Evolutionary conservation across 164 flowering plant genomes (phyloP).

Genomic region (Macadamia tetraphylla): DNA sequence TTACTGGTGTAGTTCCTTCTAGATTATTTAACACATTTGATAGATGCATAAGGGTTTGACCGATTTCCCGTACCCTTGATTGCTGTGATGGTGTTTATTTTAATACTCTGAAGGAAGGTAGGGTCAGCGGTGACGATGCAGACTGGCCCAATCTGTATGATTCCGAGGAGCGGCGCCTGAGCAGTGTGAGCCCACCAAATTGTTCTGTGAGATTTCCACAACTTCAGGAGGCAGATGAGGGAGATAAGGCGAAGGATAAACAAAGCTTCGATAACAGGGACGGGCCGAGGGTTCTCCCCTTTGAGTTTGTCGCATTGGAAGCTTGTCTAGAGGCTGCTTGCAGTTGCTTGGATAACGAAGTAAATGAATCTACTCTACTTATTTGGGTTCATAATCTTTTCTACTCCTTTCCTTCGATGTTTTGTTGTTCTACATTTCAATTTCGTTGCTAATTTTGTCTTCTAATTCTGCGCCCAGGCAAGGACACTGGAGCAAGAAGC

Average conservation of each 20-base stretch:
- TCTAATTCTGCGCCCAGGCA: constrained; percentile 41
- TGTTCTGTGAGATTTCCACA: constrained; percentile 27
- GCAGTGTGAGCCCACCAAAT: constrained; percentile 31
- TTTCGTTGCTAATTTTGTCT: background rate
- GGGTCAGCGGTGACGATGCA: constrained; percentile 29
- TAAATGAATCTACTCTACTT: constrained; percentile 12
- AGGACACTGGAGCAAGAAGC: constrained; percentile 93
- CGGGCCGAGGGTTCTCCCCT: constrained; percentile 74
- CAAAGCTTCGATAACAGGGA: constrained; percentile 46
- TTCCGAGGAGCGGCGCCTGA: constrained; percentile 38
- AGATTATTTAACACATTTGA: no score
- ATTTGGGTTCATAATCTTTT: background rate
- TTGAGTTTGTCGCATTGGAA: constrained; percentile 92
- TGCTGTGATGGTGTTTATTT: background rate
- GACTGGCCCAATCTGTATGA: constrained; percentile 53
- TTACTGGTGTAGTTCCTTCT: no score
- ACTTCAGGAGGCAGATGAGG: constrained; percentile 26
- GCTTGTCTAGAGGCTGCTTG: constrained; percentile 97
- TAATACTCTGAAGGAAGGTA: constrained; percentile 37
- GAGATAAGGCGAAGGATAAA: constrained; percentile 37
- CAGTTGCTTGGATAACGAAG: constrained; percentile 83
- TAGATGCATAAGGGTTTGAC: background rate
- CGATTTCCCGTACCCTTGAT: background rate
- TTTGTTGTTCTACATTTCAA: background rate
- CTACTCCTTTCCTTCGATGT: background rate